These are phyloP conservation scores for Kwoniella europaea DNA, from an alignment of 768 basidiomycete genomes.

Conservation along the genomic window DNA sequence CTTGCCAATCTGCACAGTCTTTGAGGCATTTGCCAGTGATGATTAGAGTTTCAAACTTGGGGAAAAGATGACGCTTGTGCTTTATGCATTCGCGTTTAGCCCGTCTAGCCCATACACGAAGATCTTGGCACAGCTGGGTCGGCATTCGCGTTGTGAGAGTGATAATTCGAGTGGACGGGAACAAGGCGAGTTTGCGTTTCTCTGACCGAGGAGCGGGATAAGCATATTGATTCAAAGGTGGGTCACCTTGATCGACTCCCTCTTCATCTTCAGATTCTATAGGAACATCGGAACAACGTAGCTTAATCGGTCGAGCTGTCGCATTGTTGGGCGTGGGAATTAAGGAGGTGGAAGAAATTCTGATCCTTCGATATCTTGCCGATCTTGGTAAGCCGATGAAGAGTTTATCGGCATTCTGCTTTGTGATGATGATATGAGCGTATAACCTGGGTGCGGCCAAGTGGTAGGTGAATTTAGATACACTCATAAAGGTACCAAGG, in stretches of 20 bases:
- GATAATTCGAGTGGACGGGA: background rate
- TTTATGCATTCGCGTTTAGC: background rate
- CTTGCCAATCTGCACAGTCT: conserved; percentile 2
- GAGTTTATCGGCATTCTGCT: background rate
- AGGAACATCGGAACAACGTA: background rate
- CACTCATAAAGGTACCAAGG: background rate
- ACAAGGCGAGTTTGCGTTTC: background rate
- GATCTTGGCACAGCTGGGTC: background rate
- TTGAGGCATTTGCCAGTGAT: background rate
- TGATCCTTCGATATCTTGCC: background rate
- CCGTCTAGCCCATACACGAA: background rate
- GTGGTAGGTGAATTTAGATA: background rate
- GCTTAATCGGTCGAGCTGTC: background rate
- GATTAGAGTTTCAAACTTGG: background rate
- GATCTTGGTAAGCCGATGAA: background rate
- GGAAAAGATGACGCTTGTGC: background rate
- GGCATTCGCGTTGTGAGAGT: background rate
- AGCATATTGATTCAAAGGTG: background rate
- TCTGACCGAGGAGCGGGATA: background rate
- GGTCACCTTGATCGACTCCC: background rate
- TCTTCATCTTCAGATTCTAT: conserved; percentile 3
- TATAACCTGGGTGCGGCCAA: background rate
- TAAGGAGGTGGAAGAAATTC: too few species aligned
- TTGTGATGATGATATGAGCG: background rate
- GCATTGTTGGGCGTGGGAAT: too few species aligned